Base-by-base conservation (phyloP, 2,329 filamentous ascomycete genomes). In the Aspergillus sp. region DNA sequence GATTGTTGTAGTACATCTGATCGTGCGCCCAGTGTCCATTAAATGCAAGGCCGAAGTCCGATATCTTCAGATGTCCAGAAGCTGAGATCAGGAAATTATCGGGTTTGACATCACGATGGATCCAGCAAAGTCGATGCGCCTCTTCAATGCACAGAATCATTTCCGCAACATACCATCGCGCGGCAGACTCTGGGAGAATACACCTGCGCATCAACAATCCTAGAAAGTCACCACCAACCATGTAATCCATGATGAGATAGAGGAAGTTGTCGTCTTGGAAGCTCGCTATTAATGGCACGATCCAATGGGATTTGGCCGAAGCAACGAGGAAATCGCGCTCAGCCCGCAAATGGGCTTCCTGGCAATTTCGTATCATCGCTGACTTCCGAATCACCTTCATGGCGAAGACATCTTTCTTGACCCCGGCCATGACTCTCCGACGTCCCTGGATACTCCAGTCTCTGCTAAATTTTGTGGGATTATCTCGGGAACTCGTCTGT, bases 361-460 rank as follows among this genome's bases (percentile, higher is more conserved):
- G 94, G 57, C 87, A 87, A 54, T 90, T 94, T 11, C 86, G 84
- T 50, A 97, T 79, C 92, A 96, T 97, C 51, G 90, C 86, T 1
- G 90, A 90, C 68, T 99, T 99, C 52, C 88, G 85, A 60, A 97
- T 97, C 30, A 96, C 89, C 68, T 97, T 97, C 93, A 97, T 96
- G 13, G 94, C 94, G 68, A 87, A 97, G 0, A 96, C 84, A 52
- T 88, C 81, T 47, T 79, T 81, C 52, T 63, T 72, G 35, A 65
- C 60, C 7, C 63, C 66, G 4, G 59, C 60, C 58, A 69, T 63
- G 10, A 62, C 60, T 33, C 55, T 66, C 50, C 66, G 62, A 35
- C 65, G 68, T 59, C 52, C 59, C 10, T 30, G 26, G 8, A 30
- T 30, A 11, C 26, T 30, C 26, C 26, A 30, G 26, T 30, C 26